Conservation (phyloP, 139 green algal genomes). For the Microglena sp. region DNA sequence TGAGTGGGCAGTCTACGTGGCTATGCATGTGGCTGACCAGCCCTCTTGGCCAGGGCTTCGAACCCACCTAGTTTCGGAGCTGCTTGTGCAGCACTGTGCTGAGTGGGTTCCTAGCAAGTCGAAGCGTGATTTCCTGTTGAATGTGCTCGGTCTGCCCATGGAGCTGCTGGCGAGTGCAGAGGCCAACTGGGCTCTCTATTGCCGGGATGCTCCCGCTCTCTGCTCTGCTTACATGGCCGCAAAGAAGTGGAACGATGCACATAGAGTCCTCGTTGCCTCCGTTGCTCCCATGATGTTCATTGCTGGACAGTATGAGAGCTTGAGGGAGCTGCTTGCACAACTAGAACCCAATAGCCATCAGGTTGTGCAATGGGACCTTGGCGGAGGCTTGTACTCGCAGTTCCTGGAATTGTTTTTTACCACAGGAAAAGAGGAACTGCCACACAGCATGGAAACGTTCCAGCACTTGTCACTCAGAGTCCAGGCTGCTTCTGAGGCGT, state of each 20-base stretch:
- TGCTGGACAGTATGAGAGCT: background rate
- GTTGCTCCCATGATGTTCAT: constrained; percentile 5
- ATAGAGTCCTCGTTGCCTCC: background rate
- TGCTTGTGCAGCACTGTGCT: background rate
- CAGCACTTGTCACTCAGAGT: background rate
- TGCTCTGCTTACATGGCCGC: background rate
- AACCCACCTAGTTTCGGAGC: background rate
- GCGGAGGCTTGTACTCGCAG: background rate
- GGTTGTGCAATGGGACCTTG: background rate
- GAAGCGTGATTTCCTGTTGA: background rate
- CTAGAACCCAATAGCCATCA: background rate
- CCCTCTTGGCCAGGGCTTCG: background rate
- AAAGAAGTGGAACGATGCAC: background rate
- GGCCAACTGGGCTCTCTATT: background rate
- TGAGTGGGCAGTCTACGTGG: constrained; percentile 69
- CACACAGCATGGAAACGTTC: background rate
- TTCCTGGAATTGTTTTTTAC: background rate
- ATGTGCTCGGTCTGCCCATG: background rate
- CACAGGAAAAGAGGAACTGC: too few species aligned
- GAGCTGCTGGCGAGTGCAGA: constrained; percentile 2
- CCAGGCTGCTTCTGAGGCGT: constrained; percentile 2
- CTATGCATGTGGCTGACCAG: constrained; percentile 48
- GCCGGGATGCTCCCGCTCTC: background rate
- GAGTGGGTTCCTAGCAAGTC: background rate
- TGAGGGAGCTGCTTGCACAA: background rate